Conservation (phyloP, 108 stramenopile species). For the Conticribra guillardii region DNA sequence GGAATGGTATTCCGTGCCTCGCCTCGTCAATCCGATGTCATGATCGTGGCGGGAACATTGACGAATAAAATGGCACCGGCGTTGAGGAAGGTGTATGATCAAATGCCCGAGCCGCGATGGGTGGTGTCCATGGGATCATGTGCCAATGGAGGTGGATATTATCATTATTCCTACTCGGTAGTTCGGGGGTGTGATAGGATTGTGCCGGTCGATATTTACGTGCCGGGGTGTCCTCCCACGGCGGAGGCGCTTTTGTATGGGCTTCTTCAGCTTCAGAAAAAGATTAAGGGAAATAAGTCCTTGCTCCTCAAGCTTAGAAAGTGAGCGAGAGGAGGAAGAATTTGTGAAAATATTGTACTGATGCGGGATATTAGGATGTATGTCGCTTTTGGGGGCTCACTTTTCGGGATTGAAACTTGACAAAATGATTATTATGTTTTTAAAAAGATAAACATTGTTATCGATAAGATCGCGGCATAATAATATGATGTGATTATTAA, state of each 20-base stretch:
- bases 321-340: conserved; percentile 48
- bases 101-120: conserved; percentile 99
- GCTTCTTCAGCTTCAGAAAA: conserved; percentile 98
- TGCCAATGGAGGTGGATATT: conserved; percentile 99
- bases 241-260: conserved; percentile 98
- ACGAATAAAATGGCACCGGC: conserved; percentile 99
- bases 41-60: conserved; percentile 99
- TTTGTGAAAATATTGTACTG: not conserved
- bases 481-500: no score
- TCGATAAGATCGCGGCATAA: no score
- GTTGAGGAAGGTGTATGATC: conserved; percentile 98
- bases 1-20: conserved; percentile 97
- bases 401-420: no score
- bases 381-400: no score
- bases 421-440: no score
- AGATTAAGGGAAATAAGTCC: conserved; percentile 96
- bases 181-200: conserved; percentile 98
- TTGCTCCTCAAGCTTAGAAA: conserved; percentile 94
- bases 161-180: conserved; percentile 99
- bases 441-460: no score
- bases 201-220: conserved; percentile 99
- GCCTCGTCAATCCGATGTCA: conserved; percentile 97
- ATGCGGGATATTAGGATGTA: no score
- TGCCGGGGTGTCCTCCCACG: conserved; percentile 99
- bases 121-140: conserved; percentile 99